phyloP scores from a whole-genome alignment of 169 alveolate species.

The Eimeria tenella region DNA sequence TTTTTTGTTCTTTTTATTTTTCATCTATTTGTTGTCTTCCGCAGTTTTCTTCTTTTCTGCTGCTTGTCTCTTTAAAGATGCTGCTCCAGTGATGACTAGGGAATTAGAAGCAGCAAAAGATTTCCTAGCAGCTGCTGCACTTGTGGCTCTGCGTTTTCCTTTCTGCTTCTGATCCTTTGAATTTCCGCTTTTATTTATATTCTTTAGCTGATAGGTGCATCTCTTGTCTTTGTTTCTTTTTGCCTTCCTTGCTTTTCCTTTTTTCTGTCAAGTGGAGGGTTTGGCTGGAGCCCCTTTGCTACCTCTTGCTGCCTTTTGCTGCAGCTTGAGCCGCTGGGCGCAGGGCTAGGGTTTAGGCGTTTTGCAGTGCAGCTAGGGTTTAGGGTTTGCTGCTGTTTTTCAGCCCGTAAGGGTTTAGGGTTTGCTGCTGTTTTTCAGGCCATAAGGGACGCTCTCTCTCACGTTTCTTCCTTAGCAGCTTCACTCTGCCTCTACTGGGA shows the following conservation, averaged over 20 bases:
- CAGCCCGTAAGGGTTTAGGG: too few species aligned
- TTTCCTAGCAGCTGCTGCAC: too few species aligned
- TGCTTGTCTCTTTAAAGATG: neutral
- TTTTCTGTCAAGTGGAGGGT: too few species aligned
- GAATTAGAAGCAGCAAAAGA: too few species aligned
- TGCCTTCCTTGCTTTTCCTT: neutral
- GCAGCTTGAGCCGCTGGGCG: too few species aligned
- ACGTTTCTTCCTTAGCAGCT: constrained; percentile 1
- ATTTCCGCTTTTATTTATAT: neutral
- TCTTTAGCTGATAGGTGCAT: neutral
- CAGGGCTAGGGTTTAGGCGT: too few species aligned
- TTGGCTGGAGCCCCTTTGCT: too few species aligned
- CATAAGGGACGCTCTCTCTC: neutral
- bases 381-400: too few species aligned
- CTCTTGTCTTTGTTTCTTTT: neutral
- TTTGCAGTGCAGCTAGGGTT: too few species aligned
- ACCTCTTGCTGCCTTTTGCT: too few species aligned
- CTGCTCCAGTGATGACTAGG: too few species aligned
- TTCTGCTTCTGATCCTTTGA: neutral
- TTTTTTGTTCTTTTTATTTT: neutral
- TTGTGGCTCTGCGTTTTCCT: neutral
- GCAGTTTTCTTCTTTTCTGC: neutral
- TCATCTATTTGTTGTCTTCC: too few species aligned
- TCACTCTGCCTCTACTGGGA: constrained; percentile 28
- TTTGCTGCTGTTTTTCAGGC: neutral